Evolutionary conservation across 2,329 filamentous ascomycete genomes (phyloP), one percentile per base, ranked within the genome.

Genomic region (Colletotrichum sp.): DNA sequence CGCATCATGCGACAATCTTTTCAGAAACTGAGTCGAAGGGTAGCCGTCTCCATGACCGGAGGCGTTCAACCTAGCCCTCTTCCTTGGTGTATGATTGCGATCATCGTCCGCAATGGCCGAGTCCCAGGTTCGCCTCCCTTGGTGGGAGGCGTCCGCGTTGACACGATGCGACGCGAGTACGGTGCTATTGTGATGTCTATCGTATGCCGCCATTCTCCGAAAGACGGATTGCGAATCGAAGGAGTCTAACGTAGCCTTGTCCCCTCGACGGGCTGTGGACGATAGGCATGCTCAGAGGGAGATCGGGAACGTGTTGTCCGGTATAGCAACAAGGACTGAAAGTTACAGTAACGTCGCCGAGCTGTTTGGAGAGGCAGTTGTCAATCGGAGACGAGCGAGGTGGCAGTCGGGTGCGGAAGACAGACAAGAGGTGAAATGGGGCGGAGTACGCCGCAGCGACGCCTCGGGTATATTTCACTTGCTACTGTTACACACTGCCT

Each of bases 181-280:
- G 26, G 0, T 28, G n/a, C 1, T 2, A 10, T 28, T 2, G 4
- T 59, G 4, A 9, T 10, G 55, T 0, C 4, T 26, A 18, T 59
- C 13, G 24, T 3, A 4, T 18, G 2, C 12, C 55, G 55, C 13
- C 55, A 59, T 59, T 18, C 10, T 52, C 0, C 44, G 2, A 52
- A 21, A 49, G n/a, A 13, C 6, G 6, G 6, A 13, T 3, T 13
- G n/a, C 44, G 10, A 49, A 7, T 13, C 3, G n/a, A 21, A 3
- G n/a, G 44, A 4, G 44, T 6, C 4, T 21, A 13, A 21, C 3
- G 6, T 7, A 52, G 44, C 44, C 44, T 52, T 52, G 44, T 52
- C 44, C 4, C 44, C n/a, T 52, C n/a, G n/a, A 21, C 6, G 44
- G 6, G 2, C 10, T 13, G 3, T 21, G 2, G 44, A 21, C 6